Evolutionary conservation across 2,329 filamentous ascomycete genomes (phyloP), one percentile per base, ranked within the genome.

Genomic region (Pseudonectria foliicola): DNA sequence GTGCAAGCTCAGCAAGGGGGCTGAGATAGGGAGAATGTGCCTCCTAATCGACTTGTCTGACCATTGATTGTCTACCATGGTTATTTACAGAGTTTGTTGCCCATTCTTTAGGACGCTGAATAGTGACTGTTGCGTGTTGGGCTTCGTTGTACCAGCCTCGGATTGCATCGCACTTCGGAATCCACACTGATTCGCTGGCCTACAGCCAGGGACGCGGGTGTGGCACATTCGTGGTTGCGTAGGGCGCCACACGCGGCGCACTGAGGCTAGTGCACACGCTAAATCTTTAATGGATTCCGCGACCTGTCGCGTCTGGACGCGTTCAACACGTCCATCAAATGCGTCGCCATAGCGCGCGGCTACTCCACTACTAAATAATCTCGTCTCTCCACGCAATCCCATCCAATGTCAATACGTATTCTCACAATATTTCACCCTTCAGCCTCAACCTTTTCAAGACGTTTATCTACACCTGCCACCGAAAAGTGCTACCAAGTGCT

Each of bases 291-390:
- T 57, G 44, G 52, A 42, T 44, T 39, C 43, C 53, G 49, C 48
- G 49, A 39, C 21, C 6, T 13, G n/a, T 45, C 58, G 56, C 53
- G 57, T 54, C 43, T 34, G 15, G 39, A 54, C 58, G 56, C 58
- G 58, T 49, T 32, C 27, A 42, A 46, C 49, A 51, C 49, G 47
- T 34, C 34, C 28, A 16, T n/a, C 25, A 25, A 33, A 40, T 35
- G 14, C 44, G 23, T 27, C 27, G 30, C 42, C 38, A 37, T 44
- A 43, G 46, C 47, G 45, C 45, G 50, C 48, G 47, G 47, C 40
- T 45, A 29, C 34, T 37, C 40, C 33, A 37, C 26, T 38, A 45
- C 42, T 48, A 38, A 39, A 34, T 39, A 38, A 27, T 34, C 39
- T 44, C 27, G 23, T 26, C 12, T 27, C 25, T 36, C 3, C 28